These are phyloP conservation scores for Datura wrightii DNA, from an alignment of 257 asterid species.

Conservation along the genomic window DNA sequence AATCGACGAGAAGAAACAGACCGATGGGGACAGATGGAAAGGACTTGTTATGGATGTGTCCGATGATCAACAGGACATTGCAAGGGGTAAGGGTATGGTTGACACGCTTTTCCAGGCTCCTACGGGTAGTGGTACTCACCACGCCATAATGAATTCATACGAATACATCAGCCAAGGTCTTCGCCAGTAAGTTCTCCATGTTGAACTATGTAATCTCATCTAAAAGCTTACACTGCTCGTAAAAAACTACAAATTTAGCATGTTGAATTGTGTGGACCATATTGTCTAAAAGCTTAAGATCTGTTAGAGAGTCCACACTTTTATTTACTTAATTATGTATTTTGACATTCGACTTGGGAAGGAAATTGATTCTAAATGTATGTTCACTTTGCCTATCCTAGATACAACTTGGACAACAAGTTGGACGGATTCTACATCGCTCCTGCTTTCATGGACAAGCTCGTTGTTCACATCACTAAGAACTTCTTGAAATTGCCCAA, in stretches of 20 bases:
- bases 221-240: not conserved
- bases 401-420: constrained; percentile 41
- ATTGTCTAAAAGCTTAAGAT: not conserved
- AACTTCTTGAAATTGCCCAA: constrained; percentile 49
- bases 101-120: constrained; percentile 57
- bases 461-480: constrained; percentile 50
- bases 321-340: not conserved
- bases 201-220: not conserved
- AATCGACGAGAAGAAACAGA: constrained; percentile 35
- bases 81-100: constrained; percentile 56
- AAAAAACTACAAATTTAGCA: not conserved
- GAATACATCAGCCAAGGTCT: constrained; percentile 53
- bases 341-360: not conserved
- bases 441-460: constrained; percentile 63
- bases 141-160: constrained; percentile 45
- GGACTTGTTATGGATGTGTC: constrained; percentile 45
- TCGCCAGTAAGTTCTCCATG: constrained; percentile 42
- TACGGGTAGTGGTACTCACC: constrained; percentile 49
- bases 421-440: constrained; percentile 53
- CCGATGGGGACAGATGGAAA: constrained; percentile 45
- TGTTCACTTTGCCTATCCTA: not conserved
- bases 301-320: not conserved
- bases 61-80: constrained; percentile 57
- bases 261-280: not conserved
- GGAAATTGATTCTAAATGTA: not conserved